Base-by-base conservation (phyloP, 176 grass and related monocot genomes). In the Lolium rigidum region DNA sequence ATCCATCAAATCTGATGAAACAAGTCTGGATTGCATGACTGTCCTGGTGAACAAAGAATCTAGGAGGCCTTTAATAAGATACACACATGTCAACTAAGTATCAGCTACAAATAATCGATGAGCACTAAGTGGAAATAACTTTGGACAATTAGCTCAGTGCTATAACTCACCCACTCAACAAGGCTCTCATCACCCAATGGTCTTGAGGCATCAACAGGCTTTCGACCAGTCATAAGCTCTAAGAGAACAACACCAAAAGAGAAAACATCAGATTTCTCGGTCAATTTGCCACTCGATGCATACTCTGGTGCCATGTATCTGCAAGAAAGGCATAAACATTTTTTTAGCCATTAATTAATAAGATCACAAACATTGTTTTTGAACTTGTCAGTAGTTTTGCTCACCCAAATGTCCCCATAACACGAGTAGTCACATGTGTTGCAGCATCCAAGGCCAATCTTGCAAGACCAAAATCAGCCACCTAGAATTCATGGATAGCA, bases 341-440 rank as follows among this genome's bases (percentile, higher is more conserved):
- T 35, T 13, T 13, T 22, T 2, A 67, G 37, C 22, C 38, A 59
- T 80, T 55, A 79, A 58, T 41, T 59, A 49, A 13, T 41, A 79
- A 15, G 18, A 47, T 25, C 56, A 60, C 7, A 22, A 77, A 18
- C 24, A 0, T 55, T 20, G 6, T 56, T 65, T 26, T 62, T 49
- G 24, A 87, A 80, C 18, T 68, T 44, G 18, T 21, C 20, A 46
- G 21, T 35, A 20, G 3, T 78, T 78, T 79, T 57, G 80, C 91
- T 81, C 84, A 98, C 93, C 95, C 95, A 90, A 95, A 98, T 87
- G 91, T 98, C 31, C 95, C 95, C 95, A 98, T 95, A 67, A 95
- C 93, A 75, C 89, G 91, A 5, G 91, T 98, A 57, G 93, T 98
- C n/a, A 98, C 93, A 79, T 98, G 91, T 18, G 95, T 95, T 74